A percentile compares a stretch with the other conserved stretches of the same genome.
Evolutionary conservation across 495 filamentous ascomycete species (phyloP).

Genomic region (Xylaria acuta): DNA sequence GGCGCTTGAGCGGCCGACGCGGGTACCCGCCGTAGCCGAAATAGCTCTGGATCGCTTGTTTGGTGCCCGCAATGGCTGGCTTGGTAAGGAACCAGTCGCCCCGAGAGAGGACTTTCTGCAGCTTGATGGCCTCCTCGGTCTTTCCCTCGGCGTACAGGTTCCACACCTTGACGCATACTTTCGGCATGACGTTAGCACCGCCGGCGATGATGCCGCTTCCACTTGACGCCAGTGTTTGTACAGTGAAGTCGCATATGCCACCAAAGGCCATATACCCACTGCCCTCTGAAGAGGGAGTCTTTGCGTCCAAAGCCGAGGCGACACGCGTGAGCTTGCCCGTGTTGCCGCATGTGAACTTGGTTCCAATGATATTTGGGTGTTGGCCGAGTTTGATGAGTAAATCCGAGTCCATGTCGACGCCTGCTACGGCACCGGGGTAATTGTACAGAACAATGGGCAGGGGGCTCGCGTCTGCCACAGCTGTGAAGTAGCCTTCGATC

Average conservation of each 20-base stretch:
- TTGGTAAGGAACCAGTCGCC: conserved; percentile 90
- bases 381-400: conserved; percentile 79
- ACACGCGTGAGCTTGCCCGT: conserved; percentile 89
- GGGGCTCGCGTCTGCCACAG: conserved; percentile 75
- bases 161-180: conserved; percentile 83
- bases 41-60: conserved; percentile 81
- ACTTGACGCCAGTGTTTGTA: conserved; percentile 80
- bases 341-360: conserved; percentile 91
- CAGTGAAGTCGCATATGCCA: conserved; percentile 85
- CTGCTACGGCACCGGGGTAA: conserved; percentile 89
- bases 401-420: conserved; percentile 91
- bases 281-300: conserved; percentile 67
- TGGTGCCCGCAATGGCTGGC: conserved; percentile 84
- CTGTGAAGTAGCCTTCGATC: conserved; percentile 76
- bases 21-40: conserved; percentile 86
- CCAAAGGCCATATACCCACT: conserved; percentile 85
- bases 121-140: conserved; percentile 72
- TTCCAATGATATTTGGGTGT: conserved; percentile 85
- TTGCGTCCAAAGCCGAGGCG: conserved; percentile 76
- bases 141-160: conserved; percentile 75
- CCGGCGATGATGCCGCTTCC: conserved; percentile 87
- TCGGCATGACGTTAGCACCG: conserved; percentile 85
- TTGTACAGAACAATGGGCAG: conserved; percentile 87
- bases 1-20: conserved; percentile 71
- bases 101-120: conserved; percentile 73